Evolutionary conservation across 2,329 filamentous ascomycete genomes (phyloP).

Genomic region (Fusarium keratoplasticum): DNA sequence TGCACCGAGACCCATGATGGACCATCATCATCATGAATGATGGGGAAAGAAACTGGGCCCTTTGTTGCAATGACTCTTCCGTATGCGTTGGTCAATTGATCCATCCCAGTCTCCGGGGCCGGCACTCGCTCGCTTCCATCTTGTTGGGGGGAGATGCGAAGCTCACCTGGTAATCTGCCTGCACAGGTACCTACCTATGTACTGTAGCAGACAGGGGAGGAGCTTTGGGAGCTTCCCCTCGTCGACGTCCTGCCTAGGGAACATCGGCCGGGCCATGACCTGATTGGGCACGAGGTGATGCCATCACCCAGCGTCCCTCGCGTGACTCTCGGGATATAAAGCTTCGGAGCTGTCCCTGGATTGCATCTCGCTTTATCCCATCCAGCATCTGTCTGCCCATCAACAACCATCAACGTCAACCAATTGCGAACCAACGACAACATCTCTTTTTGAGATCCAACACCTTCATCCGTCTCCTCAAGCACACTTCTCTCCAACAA

Average conservation of each 20-base stretch:
- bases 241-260: constrained; percentile 2
- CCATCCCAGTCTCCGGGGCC: background rate
- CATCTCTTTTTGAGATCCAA: constrained; percentile 1
- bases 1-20: constrained; percentile 17
- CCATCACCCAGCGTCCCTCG: constrained; percentile 40
- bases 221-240: background rate
- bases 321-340: constrained; percentile 46
- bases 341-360: constrained; percentile 18
- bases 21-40: constrained; percentile 18
- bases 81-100: constrained; percentile 25
- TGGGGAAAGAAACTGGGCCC: background rate
- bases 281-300: constrained; percentile 46
- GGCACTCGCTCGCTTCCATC: background rate
- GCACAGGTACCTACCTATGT: background rate
- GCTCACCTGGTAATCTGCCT: background rate
- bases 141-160: constrained; percentile 10
- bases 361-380: constrained; percentile 8
- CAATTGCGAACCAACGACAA: background rate
- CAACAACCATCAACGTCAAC: background rate
- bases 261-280: constrained; percentile 38
- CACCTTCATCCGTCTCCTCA: background rate
- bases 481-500: constrained; percentile 7
- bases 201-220: background rate
- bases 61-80: constrained; percentile 13
- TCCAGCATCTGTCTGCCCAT: constrained; percentile 12